These are phyloP conservation scores for Phyllosticta citribraziliensis DNA, from an alignment of 2,329 filamentous ascomycete genomes.

Conservation along the genomic window DNA sequence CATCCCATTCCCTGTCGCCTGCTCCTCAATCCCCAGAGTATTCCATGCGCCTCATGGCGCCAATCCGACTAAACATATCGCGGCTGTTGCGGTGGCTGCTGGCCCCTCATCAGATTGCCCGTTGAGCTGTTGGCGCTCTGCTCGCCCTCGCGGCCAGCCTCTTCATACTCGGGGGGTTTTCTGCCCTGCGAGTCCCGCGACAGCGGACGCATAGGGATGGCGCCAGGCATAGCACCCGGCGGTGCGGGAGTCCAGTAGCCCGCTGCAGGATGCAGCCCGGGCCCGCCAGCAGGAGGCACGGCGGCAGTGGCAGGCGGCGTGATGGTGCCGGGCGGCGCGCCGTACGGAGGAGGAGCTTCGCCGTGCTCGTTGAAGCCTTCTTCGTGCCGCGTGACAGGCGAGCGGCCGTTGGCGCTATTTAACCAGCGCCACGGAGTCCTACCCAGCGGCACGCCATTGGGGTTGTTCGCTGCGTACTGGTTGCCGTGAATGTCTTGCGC, in stretches of 20 bases:
- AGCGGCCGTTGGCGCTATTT: slow-evolving; percentile 15
- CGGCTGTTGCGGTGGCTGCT: neutral
- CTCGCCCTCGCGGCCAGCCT: slow-evolving; percentile 4
- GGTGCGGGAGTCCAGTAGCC: neutral
- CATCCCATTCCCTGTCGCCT: neutral
- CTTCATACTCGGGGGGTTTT: slow-evolving; percentile 34
- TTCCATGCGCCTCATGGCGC: neutral
- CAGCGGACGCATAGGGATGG: slow-evolving; percentile 31
- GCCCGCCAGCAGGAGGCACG: neutral
- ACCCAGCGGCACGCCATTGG: slow-evolving; percentile 10
- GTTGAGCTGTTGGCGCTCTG: slow-evolving; percentile 3
- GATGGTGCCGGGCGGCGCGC: slow-evolving; percentile 13
- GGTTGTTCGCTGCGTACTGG: slow-evolving; percentile 15
- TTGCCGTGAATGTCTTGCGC: slow-evolving; percentile 27
- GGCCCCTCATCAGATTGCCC: neutral
- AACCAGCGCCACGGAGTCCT: slow-evolving; percentile 16
- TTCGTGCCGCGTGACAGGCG: slow-evolving; percentile 20
- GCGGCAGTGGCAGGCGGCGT: neutral
- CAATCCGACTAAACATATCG: neutral
- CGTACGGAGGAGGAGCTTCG: slow-evolving; percentile 57
- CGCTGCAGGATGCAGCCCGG: slow-evolving; percentile 9
- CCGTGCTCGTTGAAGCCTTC: slow-evolving; percentile 56
- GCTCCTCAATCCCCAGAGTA: neutral
- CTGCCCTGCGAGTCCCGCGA: slow-evolving; percentile 24
- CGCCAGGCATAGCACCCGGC: neutral